Evolutionary conservation across 2,329 filamentous ascomycete genomes (phyloP).

Genomic region (Curvularia hawaiiensis): DNA sequence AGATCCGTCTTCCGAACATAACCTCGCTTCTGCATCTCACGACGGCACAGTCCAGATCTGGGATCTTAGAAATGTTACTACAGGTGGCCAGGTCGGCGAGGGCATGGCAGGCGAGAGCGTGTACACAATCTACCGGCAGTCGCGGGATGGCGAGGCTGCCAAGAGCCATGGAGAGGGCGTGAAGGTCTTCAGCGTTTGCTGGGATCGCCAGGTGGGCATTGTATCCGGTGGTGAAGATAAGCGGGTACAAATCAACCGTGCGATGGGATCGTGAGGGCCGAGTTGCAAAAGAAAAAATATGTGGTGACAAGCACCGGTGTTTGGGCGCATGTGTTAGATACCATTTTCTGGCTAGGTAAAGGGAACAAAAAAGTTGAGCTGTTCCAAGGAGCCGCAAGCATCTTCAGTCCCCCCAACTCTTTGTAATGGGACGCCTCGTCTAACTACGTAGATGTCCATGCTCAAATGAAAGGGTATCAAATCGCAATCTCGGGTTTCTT

Average conservation of each 20-base stretch:
- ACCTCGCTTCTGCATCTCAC: constrained; percentile 86
- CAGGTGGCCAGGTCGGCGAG: constrained; percentile 58
- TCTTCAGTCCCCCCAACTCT: neutral
- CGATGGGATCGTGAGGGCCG: constrained; percentile 22
- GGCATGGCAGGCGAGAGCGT: constrained; percentile 68
- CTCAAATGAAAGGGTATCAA: constrained; percentile 34
- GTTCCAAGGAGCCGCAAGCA: neutral
- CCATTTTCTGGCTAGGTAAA: constrained; percentile 11
- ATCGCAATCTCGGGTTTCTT: constrained; percentile 9
- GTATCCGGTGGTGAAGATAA: constrained; percentile 94
- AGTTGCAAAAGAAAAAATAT: neutral
- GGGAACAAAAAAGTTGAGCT: constrained; percentile 6
- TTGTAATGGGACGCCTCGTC: neutral
- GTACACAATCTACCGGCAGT: constrained; percentile 80
- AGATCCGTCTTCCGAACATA: constrained; percentile 73
- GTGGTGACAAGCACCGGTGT: constrained; percentile 6
- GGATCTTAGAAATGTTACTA: constrained; percentile 79
- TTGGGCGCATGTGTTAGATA: constrained; percentile 27
- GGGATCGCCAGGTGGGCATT: constrained; percentile 86
- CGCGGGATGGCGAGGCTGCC: constrained; percentile 52
- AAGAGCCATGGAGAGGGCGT: constrained; percentile 77
- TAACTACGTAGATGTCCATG: neutral
- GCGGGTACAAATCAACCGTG: constrained; percentile 82
- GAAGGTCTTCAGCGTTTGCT: constrained; percentile 88
- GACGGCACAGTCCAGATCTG: constrained; percentile 93